These are phyloP conservation scores for Parafenestella ontariensis DNA, from an alignment of 2,329 filamentous ascomycete species.

Conservation along the genomic window DNA sequence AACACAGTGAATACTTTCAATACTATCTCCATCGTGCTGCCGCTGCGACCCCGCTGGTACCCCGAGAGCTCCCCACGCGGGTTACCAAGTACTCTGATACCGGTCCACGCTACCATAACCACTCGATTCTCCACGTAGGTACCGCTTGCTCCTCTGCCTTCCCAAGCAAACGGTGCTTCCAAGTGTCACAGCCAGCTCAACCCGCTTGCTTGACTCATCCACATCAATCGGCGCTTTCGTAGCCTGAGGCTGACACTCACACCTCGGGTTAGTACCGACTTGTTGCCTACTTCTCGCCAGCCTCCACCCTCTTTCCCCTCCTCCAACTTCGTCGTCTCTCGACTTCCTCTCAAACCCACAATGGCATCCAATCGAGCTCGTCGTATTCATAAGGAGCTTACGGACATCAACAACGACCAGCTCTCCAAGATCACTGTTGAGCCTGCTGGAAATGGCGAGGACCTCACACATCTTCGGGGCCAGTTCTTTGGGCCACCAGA, in stretches of 20 bases:
- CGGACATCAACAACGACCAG: constrained; percentile 75
- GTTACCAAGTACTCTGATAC: constrained; percentile 12
- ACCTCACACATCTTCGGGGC: constrained; percentile 83
- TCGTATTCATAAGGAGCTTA: constrained; percentile 76
- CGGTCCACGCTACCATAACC: not conserved
- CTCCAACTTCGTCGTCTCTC: not conserved
- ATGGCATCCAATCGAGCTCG: constrained; percentile 66
- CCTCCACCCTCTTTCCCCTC: constrained; percentile 5
- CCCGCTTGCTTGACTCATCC: constrained; percentile 14
- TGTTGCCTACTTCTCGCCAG: constrained; percentile 16
- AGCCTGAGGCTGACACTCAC: constrained; percentile 38
- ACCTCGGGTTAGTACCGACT: constrained; percentile 13
- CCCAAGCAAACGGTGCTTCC: constrained; percentile 6
- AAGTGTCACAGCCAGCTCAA: not conserved
- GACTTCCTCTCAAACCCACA: constrained; percentile 21
- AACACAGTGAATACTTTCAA: not conserved
- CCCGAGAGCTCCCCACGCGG: constrained; percentile 17
- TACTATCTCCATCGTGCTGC: too few relatives aligned
- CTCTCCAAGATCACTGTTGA: constrained; percentile 78
- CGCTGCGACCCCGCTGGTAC: constrained; percentile 13
- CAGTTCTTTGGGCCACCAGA: constrained; percentile 87
- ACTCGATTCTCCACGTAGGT: constrained; percentile 2
- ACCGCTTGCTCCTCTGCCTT: not conserved
- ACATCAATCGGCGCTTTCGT: constrained; percentile 16
- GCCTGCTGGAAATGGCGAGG: constrained; percentile 66